A percentile compares a stretch with the other conserved stretches of the same genome.
phyloP scores from a whole-genome alignment of 2,329 filamentous ascomycete species.

The Fusarium cyanostomum region DNA sequence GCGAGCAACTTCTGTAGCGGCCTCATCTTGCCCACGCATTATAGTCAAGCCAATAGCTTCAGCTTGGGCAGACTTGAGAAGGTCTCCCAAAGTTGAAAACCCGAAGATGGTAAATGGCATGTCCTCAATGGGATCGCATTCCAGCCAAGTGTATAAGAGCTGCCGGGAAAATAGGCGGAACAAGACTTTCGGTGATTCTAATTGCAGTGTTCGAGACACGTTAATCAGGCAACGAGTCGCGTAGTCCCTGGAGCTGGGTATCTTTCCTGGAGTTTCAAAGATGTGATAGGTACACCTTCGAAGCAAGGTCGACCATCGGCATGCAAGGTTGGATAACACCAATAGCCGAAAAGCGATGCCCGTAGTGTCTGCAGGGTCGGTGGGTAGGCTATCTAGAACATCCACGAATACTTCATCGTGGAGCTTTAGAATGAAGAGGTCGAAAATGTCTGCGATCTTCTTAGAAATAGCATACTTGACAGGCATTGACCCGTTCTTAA shows the following conservation, averaged over 20 bases:
- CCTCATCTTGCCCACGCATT: slow-evolving; percentile 78
- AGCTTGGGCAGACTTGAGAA: slow-evolving; percentile 75
- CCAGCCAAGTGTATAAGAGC: slow-evolving; percentile 89
- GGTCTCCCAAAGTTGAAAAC: slow-evolving; percentile 73
- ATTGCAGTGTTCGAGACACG: slow-evolving; percentile 71
- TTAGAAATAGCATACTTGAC: slow-evolving; percentile 81
- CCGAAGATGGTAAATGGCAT: slow-evolving; percentile 90
- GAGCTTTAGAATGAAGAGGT: slow-evolving; percentile 79
- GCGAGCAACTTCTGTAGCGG: slow-evolving; percentile 67
- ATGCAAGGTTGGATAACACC: slow-evolving; percentile 79
- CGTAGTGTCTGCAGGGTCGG: slow-evolving; percentile 75
- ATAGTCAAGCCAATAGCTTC: slow-evolving; percentile 84
- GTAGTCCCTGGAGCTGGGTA: slow-evolving; percentile 71
- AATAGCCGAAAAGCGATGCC: slow-evolving; percentile 87
- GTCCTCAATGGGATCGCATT: slow-evolving; percentile 69
- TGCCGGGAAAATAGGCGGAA: slow-evolving; percentile 90
- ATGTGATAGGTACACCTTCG: slow-evolving; percentile 92
- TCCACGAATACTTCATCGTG: slow-evolving; percentile 89
- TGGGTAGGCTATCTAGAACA: slow-evolving; percentile 80
- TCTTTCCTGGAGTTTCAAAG: slow-evolving; percentile 85
- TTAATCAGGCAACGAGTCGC: slow-evolving; percentile 75
- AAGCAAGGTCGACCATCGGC: slow-evolving; percentile 85
- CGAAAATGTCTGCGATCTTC: slow-evolving; percentile 78
- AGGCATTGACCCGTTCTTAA: slow-evolving; percentile 71
- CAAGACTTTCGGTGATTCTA: slow-evolving; percentile 73